phyloP scores from a whole-genome alignment of 164 flowering plant genomes.

The Stephania cephalantha region DNA sequence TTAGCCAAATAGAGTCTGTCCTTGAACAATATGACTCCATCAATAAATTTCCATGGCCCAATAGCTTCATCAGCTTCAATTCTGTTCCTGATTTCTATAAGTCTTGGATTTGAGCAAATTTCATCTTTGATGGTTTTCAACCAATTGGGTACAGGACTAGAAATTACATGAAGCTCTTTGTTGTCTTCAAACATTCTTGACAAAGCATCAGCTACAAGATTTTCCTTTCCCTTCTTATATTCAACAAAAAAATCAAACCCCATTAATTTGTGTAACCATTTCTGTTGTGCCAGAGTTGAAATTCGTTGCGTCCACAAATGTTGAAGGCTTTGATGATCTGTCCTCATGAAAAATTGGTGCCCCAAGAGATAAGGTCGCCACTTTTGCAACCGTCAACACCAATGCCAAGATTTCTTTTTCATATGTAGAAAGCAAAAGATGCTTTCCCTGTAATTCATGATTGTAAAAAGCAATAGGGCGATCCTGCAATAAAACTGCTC shows the following conservation, averaged over 20 bases:
- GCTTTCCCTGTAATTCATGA: neutral
- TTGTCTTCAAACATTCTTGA: neutral
- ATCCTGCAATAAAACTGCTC: neutral
- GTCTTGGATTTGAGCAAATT: no score
- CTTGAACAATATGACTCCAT: no score
- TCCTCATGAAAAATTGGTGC: neutral
- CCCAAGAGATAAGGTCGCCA: neutral
- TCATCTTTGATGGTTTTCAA: no score
- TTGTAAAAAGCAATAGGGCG: no score
- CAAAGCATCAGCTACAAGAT: neutral
- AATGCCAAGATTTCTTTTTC: no score
- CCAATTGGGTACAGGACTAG: no score
- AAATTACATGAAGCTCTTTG: no score
- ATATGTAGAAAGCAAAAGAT: no score
- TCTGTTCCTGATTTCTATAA: no score
- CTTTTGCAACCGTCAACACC: neutral
- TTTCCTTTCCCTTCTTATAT: neutral
- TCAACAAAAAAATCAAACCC: neutral
- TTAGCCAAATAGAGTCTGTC: no score
- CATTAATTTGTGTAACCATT: conserved; percentile 3
- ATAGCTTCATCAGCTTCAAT: no score
- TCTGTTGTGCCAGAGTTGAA: neutral
- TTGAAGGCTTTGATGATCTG: neutral
- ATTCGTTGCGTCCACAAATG: neutral
- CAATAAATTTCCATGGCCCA: no score